A percentile compares a stretch with the other conserved stretches of the same genome.
These are phyloP conservation scores for Fusarium begoniae DNA, from an alignment of 2,329 filamentous ascomycete genomes.

Conservation along the genomic window DNA sequence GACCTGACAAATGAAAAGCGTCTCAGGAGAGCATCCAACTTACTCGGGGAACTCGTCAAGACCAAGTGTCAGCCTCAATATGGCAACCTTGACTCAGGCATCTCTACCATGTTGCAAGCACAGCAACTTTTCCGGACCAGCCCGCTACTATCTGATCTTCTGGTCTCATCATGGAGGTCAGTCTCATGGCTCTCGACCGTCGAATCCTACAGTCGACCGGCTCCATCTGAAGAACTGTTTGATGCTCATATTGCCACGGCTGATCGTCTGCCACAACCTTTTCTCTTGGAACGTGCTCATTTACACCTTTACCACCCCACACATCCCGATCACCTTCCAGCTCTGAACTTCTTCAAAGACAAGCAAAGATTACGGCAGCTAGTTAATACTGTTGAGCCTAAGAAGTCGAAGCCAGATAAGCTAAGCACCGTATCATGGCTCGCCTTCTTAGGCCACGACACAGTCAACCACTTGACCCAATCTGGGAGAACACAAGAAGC, in stretches of 20 bases:
- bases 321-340: conserved; percentile 56
- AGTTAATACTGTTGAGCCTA: conserved; percentile 36
- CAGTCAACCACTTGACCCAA: conserved; percentile 55
- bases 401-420: conserved; percentile 42
- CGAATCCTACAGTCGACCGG: conserved; percentile 55
- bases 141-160: conserved; percentile 47
- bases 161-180: conserved; percentile 56
- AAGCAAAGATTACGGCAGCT: conserved; percentile 44
- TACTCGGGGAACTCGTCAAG: conserved; percentile 55
- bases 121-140: conserved; percentile 53
- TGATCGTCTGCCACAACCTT: conserved; percentile 48
- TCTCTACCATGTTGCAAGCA: conserved; percentile 58
- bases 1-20: conserved; percentile 33
- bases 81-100: conserved; percentile 60
- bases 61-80: conserved; percentile 51
- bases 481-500: conserved; percentile 54
- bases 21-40: conserved; percentile 42
- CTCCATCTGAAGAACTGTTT: conserved; percentile 59
- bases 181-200: conserved; percentile 64
- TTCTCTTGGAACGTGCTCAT: conserved; percentile 61
- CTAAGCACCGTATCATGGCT: conserved; percentile 50
- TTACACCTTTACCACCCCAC: conserved; percentile 65
- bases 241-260: conserved; percentile 62
- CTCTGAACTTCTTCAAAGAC: conserved; percentile 57
- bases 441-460: conserved; percentile 56